Evolutionary conservation across 1,284 basidiomycete species (phyloP).

Genomic region (Rhodotorula sp.): DNA sequence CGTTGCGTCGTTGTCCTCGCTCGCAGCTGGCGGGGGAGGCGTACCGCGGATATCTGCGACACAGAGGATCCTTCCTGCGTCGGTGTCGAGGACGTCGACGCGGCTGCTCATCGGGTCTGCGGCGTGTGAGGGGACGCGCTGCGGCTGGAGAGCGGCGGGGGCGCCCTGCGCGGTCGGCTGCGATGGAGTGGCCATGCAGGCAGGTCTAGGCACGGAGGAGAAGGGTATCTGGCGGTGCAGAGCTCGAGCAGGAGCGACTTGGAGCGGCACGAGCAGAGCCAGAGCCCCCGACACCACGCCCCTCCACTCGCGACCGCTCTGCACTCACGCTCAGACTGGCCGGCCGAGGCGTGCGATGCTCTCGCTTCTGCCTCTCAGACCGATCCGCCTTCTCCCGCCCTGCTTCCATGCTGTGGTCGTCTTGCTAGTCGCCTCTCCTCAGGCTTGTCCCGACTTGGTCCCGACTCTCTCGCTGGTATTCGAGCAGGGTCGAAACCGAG

Average conservation of each 20-base stretch:
- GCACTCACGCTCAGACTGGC: too few species aligned
- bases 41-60: slow-evolving; percentile 90
- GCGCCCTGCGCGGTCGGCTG: not conserved
- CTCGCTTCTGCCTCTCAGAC: too few species aligned
- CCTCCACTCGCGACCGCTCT: too few species aligned
- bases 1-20: not conserved
- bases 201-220: not conserved
- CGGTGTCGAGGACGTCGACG: slow-evolving; percentile 44
- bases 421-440: too few species aligned
- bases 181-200: not conserved
- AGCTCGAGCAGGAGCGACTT: not conserved
- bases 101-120: slow-evolving; percentile 37
- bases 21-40: not conserved
- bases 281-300: too few species aligned
- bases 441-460: too few species aligned
- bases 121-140: not conserved
- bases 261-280: not conserved
- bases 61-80: slow-evolving; percentile 79
- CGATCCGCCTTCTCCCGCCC: too few species aligned
- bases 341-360: too few species aligned
- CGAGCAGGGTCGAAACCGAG: too few species aligned
- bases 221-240: not conserved
- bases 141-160: not conserved
- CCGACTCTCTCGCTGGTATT: too few species aligned
- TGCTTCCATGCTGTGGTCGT: too few species aligned